Base-by-base conservation (phyloP, 2,329 filamentous ascomycete species). In the Ceratocystis harringtonii region DNA sequence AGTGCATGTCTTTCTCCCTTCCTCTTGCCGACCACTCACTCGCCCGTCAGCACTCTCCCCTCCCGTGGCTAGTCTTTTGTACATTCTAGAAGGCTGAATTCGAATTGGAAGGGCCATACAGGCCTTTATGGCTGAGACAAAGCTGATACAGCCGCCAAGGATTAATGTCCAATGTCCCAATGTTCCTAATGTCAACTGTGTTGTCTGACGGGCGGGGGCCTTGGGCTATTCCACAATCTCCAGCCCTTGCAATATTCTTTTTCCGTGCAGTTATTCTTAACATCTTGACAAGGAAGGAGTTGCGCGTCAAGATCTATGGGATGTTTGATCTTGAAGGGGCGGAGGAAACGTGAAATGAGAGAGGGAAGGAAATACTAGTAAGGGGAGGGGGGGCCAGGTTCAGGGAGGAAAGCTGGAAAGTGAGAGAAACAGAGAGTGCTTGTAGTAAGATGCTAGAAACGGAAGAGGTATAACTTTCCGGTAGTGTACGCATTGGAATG, bases 131-230 rank as follows among this genome's bases (percentile, higher is more conserved):
- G 28, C 62, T 66, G 65, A 66, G 65, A 66, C 65, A 66, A 63
- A 66, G 61, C 65, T 66, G 65, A 66, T 66, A 63, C 65, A 66
- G 12, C 52, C 17, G 52, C 52, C 52, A 57, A 32, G 52, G 52
- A 32, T 57, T 28, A 57, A 57, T 57, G 10, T 57, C 25, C 17
- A 57, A 36, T 36, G 32, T 36, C 32, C 32, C 28, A 32, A 57
- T 57, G 30, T 57, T 15, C 7, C 52, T 55, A 22, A 22, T 17
- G 58, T 41, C 58, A 30, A 12, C 32, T 36, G 10, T 10, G 3
- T 43, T 32, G 58, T 36, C 43, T 57, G 52, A 57, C 52, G 52
- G 52, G 52, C 12, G 52, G 32, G 52, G 25, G 4, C 52, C 25
- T 57, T 28, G 52, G 30, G 30, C 30, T n/a, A 57, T 57, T 7